Conservation (phyloP, 305 asterid species). For the Solanum hybrid region DNA sequence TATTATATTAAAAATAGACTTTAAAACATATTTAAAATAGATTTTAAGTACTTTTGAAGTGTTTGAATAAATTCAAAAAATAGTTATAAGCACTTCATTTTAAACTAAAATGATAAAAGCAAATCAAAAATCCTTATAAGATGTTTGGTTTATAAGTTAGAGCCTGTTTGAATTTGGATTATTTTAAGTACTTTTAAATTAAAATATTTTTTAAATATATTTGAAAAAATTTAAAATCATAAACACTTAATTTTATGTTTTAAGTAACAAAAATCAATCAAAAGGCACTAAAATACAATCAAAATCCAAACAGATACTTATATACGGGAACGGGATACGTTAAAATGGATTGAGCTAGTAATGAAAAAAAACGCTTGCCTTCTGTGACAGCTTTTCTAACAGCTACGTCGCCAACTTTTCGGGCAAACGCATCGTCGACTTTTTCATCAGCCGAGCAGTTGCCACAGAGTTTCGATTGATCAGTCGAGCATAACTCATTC, state of each 20-base stretch:
- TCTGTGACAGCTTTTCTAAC: constrained; percentile 22
- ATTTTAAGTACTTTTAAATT: too few species aligned
- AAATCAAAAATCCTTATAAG: too few species aligned
- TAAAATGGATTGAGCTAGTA: not conserved
- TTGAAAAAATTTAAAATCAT: too few species aligned
- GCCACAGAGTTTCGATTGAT: constrained; percentile 32
- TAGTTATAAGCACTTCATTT: not conserved
- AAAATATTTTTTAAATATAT: too few species aligned
- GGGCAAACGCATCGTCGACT: not conserved
- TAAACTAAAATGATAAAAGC: too few species aligned
- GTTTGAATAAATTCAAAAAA: not conserved
- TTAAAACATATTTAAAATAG: not conserved
- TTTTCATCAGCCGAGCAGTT: not conserved
- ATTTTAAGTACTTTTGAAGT: too few species aligned
- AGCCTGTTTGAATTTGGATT: not conserved
- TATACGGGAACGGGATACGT: too few species aligned
- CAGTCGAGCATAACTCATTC: constrained; percentile 40
- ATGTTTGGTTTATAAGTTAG: not conserved
- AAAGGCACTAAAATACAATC: not conserved
- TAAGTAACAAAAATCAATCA: not conserved
- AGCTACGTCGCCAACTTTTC: not conserved
- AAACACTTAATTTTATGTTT: not conserved
- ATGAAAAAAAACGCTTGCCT: constrained; percentile 18
- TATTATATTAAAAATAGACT: not conserved
- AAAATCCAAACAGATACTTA: not conserved